These are phyloP conservation scores for Hypoxylon sp. DNA, from an alignment of 2,329 filamentous ascomycete genomes.

Conservation along the genomic window DNA sequence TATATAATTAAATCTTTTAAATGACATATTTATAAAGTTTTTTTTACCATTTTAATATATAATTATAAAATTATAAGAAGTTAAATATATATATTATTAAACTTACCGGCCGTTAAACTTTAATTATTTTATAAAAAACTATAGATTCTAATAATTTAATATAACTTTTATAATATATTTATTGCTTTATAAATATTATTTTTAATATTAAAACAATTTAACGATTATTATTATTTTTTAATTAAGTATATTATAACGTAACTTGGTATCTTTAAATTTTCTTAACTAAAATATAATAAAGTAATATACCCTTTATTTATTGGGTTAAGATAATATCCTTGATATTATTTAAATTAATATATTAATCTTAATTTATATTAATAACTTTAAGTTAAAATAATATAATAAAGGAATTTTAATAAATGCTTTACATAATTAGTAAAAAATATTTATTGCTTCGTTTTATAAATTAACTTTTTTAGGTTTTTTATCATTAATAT, in stretches of 20 bases:
- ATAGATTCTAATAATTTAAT: slow-evolving; percentile 13
- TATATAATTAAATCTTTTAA: too few relatives aligned
- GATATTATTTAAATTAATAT: slow-evolving; percentile 5
- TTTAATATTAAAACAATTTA: not conserved
- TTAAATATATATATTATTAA: not conserved
- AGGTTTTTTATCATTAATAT: too few relatives aligned
- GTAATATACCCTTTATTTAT: slow-evolving; percentile 5
- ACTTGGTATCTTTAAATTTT: slow-evolving; percentile 11
- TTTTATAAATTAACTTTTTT: too few relatives aligned
- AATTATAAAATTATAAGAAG: too few relatives aligned
- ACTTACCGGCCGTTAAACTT: not conserved
- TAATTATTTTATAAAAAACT: slow-evolving; percentile 1
- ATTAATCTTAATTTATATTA: not conserved
- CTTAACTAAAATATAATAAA: slow-evolving; percentile 5
- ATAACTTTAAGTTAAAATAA: too few relatives aligned
- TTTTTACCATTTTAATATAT: too few relatives aligned
- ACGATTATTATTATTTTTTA: slow-evolving; percentile 4
- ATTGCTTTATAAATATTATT: not conserved
- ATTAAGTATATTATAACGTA: slow-evolving; percentile 13
- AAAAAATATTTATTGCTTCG: too few relatives aligned
- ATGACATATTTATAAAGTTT: too few relatives aligned
- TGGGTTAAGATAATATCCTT: slow-evolving; percentile 1
- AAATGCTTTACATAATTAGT: too few relatives aligned
- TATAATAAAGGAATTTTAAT: too few relatives aligned
- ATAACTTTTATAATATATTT: slow-evolving; percentile 10